phyloP scores from a whole-genome alignment of 2,329 filamentous ascomycete species.

The Hymenoscyphus infarciens region DNA sequence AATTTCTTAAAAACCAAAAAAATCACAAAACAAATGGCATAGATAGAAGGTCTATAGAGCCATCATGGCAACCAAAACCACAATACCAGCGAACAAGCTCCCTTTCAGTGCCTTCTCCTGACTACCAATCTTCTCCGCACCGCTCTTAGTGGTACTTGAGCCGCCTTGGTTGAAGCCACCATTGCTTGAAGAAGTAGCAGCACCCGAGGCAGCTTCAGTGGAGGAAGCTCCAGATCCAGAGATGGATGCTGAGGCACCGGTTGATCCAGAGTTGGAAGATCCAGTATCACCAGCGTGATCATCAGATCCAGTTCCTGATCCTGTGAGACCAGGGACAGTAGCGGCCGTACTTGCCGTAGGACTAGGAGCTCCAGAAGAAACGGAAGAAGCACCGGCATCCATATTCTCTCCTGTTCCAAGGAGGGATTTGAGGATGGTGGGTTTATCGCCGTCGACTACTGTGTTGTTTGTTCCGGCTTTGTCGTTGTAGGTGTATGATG shows the following conservation, averaged over 20 bases:
- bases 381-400: conserved; percentile 43
- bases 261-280: neutral
- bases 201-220: conserved; percentile 19
- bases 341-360: conserved; percentile 32
- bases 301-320: conserved; percentile 45
- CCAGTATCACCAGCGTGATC: conserved; percentile 22
- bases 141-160: conserved; percentile 22
- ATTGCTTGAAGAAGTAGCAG: conserved; percentile 18
- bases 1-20: neutral
- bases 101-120: conserved; percentile 31
- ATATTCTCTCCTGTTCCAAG: conserved; percentile 77
- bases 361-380: conserved; percentile 28
- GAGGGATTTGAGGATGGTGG: conserved; percentile 74
- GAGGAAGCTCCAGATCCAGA: neutral
- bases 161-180: conserved; percentile 34
- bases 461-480: conserved; percentile 67
- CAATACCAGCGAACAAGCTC: conserved; percentile 32
- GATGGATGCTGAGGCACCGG: neutral
- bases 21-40: neutral
- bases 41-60: conserved; percentile 23
- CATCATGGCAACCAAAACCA: conserved; percentile 34
- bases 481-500: conserved; percentile 73
- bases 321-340: conserved; percentile 54
- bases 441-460: conserved; percentile 69
- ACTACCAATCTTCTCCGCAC: conserved; percentile 27